phyloP scores from a whole-genome alignment of 2,329 filamentous ascomycete species.

The Claviceps africana region DNA sequence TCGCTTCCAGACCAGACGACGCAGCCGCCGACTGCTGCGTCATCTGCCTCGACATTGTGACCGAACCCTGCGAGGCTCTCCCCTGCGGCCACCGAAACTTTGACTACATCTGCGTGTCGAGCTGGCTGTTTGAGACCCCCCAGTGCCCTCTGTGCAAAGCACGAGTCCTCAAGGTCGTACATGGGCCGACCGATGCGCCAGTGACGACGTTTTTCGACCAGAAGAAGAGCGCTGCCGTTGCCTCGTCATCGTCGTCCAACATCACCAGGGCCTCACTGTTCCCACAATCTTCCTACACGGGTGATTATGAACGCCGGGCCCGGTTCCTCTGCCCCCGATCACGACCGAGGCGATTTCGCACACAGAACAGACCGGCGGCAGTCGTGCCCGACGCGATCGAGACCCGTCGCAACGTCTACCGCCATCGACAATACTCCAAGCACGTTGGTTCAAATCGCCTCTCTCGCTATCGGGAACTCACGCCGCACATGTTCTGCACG shows the following conservation, averaged over 20 bases:
- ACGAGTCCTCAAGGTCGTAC: slow-evolving; percentile 43
- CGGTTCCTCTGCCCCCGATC: background rate
- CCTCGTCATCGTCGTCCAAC: background rate
- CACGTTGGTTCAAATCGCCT: slow-evolving; percentile 70
- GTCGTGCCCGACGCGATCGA: slow-evolving; percentile 9
- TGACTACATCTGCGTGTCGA: slow-evolving; percentile 72
- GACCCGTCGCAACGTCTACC: slow-evolving; percentile 60
- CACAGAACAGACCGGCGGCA: background rate
- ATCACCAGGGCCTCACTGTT: slow-evolving; percentile 1
- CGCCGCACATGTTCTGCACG: slow-evolving; percentile 47
- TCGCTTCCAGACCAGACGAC: slow-evolving; percentile 16
- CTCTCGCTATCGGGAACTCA: slow-evolving; percentile 64
- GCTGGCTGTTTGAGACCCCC: slow-evolving; percentile 61
- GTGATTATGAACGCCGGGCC: background rate
- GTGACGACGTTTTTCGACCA: slow-evolving; percentile 40
- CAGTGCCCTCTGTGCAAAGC: slow-evolving; percentile 69
- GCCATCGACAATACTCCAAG: slow-evolving; percentile 55
- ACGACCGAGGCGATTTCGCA: slow-evolving; percentile 1
- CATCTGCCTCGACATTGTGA: slow-evolving; percentile 69
- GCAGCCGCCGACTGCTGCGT: slow-evolving; percentile 45
- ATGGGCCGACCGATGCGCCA: slow-evolving; percentile 40
- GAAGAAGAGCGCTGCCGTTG: slow-evolving; percentile 8
- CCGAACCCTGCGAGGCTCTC: slow-evolving; percentile 54
- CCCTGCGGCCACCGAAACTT: slow-evolving; percentile 74
- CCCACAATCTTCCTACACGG: background rate